These are phyloP conservation scores for Scenedesmus sp. DNA, from an alignment of 163 green algal genomes.

Conservation along the genomic window DNA sequence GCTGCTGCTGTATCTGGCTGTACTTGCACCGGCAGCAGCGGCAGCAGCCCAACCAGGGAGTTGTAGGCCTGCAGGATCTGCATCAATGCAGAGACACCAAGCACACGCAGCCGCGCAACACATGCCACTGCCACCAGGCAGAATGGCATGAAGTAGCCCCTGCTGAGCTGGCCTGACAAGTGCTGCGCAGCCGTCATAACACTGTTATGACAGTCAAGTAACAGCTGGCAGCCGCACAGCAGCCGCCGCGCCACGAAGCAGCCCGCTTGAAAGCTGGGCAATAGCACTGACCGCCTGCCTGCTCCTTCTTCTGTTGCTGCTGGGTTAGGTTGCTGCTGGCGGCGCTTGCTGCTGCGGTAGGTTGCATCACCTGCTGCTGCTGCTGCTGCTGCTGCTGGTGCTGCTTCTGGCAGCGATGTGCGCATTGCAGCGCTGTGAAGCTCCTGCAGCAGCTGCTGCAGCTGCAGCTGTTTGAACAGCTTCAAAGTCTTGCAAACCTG, in stretches of 20 bases:
- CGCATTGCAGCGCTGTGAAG: slow-evolving; percentile 35
- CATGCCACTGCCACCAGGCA: slow-evolving; percentile 56
- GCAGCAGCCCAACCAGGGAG: slow-evolving; percentile 20
- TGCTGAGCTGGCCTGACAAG: slow-evolving; percentile 65
- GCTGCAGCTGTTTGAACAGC: slow-evolving; percentile 38
- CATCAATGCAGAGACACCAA: slow-evolving; percentile 4
- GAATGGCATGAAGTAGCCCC: slow-evolving; percentile 75
- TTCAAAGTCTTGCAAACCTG: slow-evolving; percentile 32
- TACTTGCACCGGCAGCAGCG: slow-evolving; percentile 33
- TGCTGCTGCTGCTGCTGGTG: slow-evolving; percentile 22
- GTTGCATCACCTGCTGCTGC: not conserved
- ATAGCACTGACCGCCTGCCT: slow-evolving; percentile 4
- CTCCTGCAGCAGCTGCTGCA: slow-evolving; percentile 21
- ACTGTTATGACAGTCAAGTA: not conserved
- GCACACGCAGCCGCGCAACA: slow-evolving; percentile 50
- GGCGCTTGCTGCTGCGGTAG: not conserved
- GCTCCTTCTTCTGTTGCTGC: not conserved
- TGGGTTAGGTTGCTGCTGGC: not conserved
- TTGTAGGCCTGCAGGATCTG: slow-evolving; percentile 35
- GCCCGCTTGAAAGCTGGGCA: slow-evolving; percentile 53
- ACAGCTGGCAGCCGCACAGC: slow-evolving; percentile 16
- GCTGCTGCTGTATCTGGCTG: not conserved
- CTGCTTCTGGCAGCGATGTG: slow-evolving; percentile 44
- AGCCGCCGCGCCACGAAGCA: slow-evolving; percentile 51
- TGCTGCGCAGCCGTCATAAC: slow-evolving; percentile 30